Evolutionary conservation across 352 stramenopile species (phyloP).

Genomic region (Globisporangium ultimum): DNA sequence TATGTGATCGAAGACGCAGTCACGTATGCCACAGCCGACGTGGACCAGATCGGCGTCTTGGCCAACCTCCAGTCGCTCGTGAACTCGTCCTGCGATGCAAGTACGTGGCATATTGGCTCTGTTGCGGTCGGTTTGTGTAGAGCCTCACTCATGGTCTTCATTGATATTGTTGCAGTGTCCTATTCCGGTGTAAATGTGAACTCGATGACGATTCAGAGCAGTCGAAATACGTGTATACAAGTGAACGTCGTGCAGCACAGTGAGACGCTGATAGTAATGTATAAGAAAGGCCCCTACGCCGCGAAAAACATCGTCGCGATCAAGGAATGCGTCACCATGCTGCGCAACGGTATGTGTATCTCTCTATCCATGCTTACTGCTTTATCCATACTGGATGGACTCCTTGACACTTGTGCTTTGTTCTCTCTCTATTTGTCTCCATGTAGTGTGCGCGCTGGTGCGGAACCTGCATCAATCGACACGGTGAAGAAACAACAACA

Average conservation of each 20-base stretch:
- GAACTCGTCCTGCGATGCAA: constrained; percentile 84
- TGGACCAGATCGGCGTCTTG: constrained; percentile 89
- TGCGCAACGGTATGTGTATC: constrained; percentile 60
- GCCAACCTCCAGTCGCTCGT: constrained; percentile 88
- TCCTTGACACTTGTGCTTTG: not conserved
- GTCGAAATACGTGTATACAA: constrained; percentile 82
- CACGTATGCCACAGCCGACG: constrained; percentile 78
- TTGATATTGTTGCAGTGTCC: constrained; percentile 46
- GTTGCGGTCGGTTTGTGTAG: constrained; percentile 3
- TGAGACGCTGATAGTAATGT: constrained; percentile 82
- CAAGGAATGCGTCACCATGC: constrained; percentile 74
- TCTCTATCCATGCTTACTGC: not conserved
- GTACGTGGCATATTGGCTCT: constrained; percentile 26
- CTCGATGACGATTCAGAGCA: constrained; percentile 87
- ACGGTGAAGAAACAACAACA: constrained; percentile 23
- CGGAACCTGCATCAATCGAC: constrained; percentile 64
- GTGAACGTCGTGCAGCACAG: constrained; percentile 79
- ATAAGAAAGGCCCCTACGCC: constrained; percentile 74
- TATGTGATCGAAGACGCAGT: constrained; percentile 86
- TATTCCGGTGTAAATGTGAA: constrained; percentile 75
- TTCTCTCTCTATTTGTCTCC: constrained; percentile 1
- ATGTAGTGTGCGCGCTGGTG: constrained; percentile 59
- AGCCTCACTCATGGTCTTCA: too few relatives aligned
- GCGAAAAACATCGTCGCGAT: constrained; percentile 72
- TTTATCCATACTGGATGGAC: not conserved